A percentile compares a stretch with the other conserved stretches of the same genome.
Conservation (phyloP, 2,329 filamentous ascomycete genomes). For the Phyllosticta citrichinensis region DNA sequence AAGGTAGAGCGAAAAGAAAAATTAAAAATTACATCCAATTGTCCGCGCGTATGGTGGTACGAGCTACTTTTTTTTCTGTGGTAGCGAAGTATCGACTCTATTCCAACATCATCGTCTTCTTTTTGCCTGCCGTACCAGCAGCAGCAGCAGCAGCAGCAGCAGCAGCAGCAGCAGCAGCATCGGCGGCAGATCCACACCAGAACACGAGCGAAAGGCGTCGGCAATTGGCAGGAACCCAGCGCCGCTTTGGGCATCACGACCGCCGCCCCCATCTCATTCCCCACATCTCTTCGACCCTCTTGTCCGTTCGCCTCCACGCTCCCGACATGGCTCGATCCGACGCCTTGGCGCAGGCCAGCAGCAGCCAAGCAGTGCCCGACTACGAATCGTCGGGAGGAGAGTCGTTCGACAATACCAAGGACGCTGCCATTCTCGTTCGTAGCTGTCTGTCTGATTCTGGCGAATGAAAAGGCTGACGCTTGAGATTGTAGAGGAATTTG, state of each 20-base stretch:
- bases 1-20: not conserved
- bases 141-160: too few species aligned
- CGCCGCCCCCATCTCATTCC: not conserved
- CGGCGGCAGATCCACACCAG: too few species aligned
- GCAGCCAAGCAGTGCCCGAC: not conserved
- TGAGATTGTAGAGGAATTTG: not conserved
- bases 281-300: not conserved
- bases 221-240: too few species aligned
- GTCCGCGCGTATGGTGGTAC: not conserved
- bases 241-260: not conserved
- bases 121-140: too few species aligned
- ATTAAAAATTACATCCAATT: not conserved
- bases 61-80: not conserved
- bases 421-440: not conserved
- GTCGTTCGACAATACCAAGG: constrained; percentile 1
- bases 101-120: too few species aligned
- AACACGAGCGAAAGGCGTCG: too few species aligned
- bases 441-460: not conserved
- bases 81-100: too few species aligned
- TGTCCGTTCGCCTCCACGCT: not conserved
- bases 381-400: not conserved
- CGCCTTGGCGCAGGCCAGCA: not conserved
- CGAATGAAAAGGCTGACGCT: not conserved
- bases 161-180: too few species aligned
- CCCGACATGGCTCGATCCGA: not conserved